These are phyloP conservation scores for Drechslerella coelobrocha DNA, from an alignment of 2,329 filamentous ascomycete species.

Conservation along the genomic window DNA sequence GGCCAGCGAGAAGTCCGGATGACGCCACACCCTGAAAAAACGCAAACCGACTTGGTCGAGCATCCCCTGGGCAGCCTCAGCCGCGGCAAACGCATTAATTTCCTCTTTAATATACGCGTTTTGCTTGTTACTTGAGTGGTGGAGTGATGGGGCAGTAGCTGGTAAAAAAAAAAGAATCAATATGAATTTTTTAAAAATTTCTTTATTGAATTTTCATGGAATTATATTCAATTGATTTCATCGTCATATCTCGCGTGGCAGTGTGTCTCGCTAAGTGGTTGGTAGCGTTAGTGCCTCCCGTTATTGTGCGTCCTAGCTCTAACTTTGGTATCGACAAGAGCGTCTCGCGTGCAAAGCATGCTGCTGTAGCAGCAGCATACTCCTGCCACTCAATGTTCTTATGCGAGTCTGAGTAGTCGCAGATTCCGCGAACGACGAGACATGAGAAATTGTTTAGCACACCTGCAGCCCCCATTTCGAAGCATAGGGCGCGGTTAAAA, in stretches of 20 bases:
- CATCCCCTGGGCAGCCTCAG: not conserved
- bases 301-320: too few species aligned
- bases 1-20: not conserved
- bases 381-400: conserved; percentile 10
- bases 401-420: conserved; percentile 23
- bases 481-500: conserved; percentile 2
- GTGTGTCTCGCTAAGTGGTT: too few species aligned
- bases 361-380: conserved; percentile 6
- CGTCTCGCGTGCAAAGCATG: not conserved
- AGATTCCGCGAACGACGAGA: conserved; percentile 19
- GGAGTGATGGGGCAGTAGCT: too few species aligned
- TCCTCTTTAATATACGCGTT: not conserved
- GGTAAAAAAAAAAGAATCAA: too few species aligned
- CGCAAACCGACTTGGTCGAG: not conserved
- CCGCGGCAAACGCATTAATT: not conserved
- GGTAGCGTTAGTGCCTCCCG: too few species aligned
- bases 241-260: too few species aligned
- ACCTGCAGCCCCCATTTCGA: conserved; percentile 27
- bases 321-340: not conserved
- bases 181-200: too few species aligned
- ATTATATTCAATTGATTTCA: too few species aligned
- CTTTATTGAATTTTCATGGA: too few species aligned
- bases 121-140: too few species aligned
- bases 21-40: not conserved
- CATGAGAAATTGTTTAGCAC: conserved; percentile 13